phyloP scores from a whole-genome alignment of 768 basidiomycete species.

The Leccinum rimulosum region DNA sequence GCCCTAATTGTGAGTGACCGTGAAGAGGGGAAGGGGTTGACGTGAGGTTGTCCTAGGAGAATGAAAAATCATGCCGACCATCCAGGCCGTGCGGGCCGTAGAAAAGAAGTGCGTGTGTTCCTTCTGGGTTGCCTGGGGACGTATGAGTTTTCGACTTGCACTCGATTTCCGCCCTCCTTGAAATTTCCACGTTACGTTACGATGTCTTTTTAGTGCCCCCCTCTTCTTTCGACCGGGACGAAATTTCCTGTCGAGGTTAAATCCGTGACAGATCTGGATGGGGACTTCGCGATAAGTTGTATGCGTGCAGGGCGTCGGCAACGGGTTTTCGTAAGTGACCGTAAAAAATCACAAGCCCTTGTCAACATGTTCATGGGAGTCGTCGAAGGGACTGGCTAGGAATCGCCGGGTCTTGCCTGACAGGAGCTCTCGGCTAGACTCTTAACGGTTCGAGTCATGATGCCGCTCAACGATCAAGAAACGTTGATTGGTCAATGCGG shows the following conservation, averaged over 20 bases:
- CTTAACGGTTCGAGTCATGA: neutral
- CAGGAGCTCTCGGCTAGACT: neutral
- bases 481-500: neutral
- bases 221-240: conserved; percentile 4
- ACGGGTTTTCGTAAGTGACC: conserved; percentile 23
- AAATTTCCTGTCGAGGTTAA: conserved; percentile 14
- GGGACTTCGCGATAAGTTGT: conserved; percentile 18
- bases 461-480: neutral
- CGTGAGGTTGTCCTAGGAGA: conserved; percentile 24
- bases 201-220: conserved; percentile 5
- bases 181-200: conserved; percentile 29
- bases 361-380: neutral
- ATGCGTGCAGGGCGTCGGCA: conserved; percentile 13
- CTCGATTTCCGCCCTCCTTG: conserved; percentile 20
- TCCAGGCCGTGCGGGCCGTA: neutral
- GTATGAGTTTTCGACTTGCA: conserved; percentile 2
- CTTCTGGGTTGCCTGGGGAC: conserved; percentile 12
- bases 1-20: conserved; percentile 2
- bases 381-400: neutral
- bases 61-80: neutral
- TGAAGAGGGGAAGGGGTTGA: neutral
- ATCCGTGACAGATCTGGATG: conserved; percentile 9
- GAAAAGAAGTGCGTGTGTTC: neutral
- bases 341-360: conserved; percentile 1
- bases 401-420: neutral